Percentiles rank a stretch among this genome's conserved stretches.
Evolutionary conservation across 345 rosid genomes (phyloP).

Genomic region (Reutealis trisperma): DNA sequence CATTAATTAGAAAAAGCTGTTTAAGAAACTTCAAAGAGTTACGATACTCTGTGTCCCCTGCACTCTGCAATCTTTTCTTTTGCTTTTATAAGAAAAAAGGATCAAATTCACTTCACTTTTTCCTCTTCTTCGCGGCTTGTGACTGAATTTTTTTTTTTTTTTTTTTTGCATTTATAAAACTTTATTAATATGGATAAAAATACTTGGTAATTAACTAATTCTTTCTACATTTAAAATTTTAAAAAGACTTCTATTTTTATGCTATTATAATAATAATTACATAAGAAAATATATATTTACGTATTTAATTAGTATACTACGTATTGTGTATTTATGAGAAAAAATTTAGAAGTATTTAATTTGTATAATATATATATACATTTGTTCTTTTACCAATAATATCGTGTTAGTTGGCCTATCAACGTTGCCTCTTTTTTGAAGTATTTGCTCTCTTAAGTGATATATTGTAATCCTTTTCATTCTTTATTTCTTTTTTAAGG

Average conservation of each 20-base stretch:
- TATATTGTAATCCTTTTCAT: not conserved
- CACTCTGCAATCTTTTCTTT: not conserved
- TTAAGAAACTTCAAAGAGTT: constrained; percentile 6
- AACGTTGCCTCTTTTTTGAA: constrained; percentile 2
- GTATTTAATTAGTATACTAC: too few relatives aligned
- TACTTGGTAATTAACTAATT: too few relatives aligned
- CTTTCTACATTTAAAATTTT: too few relatives aligned
- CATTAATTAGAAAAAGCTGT: not conserved
- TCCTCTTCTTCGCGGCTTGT: not conserved
- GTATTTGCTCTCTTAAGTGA: not conserved
- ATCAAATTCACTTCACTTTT: constrained; percentile 9
- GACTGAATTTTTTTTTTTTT: not conserved
- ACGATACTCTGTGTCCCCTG: not conserved
- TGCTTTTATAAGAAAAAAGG: not conserved
- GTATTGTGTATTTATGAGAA: too few relatives aligned
- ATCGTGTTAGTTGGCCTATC: not conserved
- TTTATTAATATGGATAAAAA: too few relatives aligned
- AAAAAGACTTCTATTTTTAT: too few relatives aligned
- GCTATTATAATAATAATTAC: too few relatives aligned
- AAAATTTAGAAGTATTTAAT: too few relatives aligned
- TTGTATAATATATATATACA: too few relatives aligned
- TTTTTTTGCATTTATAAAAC: not conserved
- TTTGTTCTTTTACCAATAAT: not conserved
- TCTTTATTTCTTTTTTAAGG: constrained; percentile 7
- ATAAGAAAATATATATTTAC: too few relatives aligned